These are phyloP conservation scores for Akanthomyces uredinophilus DNA, from an alignment of 2,329 filamentous ascomycete species.

Conservation along the genomic window DNA sequence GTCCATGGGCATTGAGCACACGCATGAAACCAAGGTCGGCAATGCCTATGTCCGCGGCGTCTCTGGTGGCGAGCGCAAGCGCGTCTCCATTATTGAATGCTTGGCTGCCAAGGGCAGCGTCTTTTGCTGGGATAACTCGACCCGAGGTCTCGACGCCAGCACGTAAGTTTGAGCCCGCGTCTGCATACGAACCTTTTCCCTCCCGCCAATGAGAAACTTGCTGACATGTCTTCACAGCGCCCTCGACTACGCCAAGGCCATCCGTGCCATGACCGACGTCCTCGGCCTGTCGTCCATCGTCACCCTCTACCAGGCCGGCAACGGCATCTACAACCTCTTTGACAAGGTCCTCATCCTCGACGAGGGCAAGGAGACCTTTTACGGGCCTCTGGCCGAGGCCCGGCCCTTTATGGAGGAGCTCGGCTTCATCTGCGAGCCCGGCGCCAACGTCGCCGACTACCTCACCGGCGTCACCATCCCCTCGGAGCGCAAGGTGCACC, in stretches of 20 bases:
- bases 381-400: constrained; percentile 54
- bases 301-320: constrained; percentile 65
- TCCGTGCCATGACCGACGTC: constrained; percentile 61
- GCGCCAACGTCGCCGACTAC: constrained; percentile 61
- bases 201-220: background rate
- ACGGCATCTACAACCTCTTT: constrained; percentile 64
- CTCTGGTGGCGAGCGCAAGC: constrained; percentile 63
- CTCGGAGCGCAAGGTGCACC: constrained; percentile 59
- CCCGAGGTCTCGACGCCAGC: constrained; percentile 60
- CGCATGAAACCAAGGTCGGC: constrained; percentile 60
- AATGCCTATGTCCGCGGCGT: constrained; percentile 63
- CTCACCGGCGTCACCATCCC: constrained; percentile 62
- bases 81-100: constrained; percentile 63
- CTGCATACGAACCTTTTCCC: background rate
- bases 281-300: constrained; percentile 56
- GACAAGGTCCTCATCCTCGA: constrained; percentile 67
- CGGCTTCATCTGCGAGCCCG: constrained; percentile 58
- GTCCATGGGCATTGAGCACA: constrained; percentile 55
- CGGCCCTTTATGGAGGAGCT: constrained; percentile 59
- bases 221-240: constrained; percentile 32
- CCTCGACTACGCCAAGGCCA: constrained; percentile 53
- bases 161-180: constrained; percentile 35
- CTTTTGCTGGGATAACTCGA: constrained; percentile 64
- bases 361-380: constrained; percentile 60
- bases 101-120: constrained; percentile 54